Evolutionary conservation across 192 early-diverging fungal genomes (phyloP), one percentile per base, ranked within the genome.

Genomic region (Coemansia pectinata): DNA sequence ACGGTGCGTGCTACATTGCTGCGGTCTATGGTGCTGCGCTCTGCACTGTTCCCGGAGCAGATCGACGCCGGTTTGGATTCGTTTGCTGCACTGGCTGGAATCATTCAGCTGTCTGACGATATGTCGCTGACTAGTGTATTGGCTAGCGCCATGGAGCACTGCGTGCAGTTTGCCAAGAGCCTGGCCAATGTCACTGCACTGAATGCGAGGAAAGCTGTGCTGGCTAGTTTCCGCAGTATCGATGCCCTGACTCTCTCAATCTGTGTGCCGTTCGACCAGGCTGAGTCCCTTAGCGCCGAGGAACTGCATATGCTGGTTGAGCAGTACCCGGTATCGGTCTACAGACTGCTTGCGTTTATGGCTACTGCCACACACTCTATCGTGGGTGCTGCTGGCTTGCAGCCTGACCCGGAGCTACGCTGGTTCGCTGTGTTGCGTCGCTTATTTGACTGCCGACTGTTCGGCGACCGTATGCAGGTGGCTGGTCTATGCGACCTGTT

Each of bases 381-480:
- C 5, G 23, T 48, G 8, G 41, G 5, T 23, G n/a, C 27, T 8
- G 25, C 29, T n/a, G 31, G 17, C 1, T 19, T 45, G 27, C 4
- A 41, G 12, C 19, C 73, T 0, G 3, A 12, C 21, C 41, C 65
- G 0, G 45, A 60, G 27, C 57, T 67, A 10, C 14, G 27, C 6
- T 83, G 81, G 81, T 76, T 83, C 55, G 52, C 59, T 2, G 5
- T 45, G 14, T 67, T 83, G 45, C 65, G 66, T 19, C 36, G 39
- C 15, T 11, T 83, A 39, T 70, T 83, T 10, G 63, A 50, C 55
- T 83, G 81, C 53, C 73, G 81, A 7, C 45, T 75, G n/a, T 78
- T 72, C n/a, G 53, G 21, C 5, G 40, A 23, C 1, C 81, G 81
- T 17, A 69, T 73, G 42, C 55, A 69, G 31, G 27, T 17, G 2